Evolutionary conservation across 179 eudicot species (phyloP), one percentile per base, ranked within the genome.

Genomic region (Vitellaria paradoxa): DNA sequence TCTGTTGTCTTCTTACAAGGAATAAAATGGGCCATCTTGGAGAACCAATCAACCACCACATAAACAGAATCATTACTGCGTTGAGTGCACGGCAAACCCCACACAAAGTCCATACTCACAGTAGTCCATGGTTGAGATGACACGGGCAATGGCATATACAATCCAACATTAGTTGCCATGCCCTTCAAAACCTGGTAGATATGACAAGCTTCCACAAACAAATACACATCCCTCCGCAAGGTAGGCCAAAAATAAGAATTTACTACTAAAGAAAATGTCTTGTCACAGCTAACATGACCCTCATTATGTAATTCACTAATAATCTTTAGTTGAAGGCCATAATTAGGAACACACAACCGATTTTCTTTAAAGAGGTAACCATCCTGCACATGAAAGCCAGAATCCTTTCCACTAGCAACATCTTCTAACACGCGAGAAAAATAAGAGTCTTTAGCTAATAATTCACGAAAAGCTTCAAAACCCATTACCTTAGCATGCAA

Each of bases 11-110:
- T 55, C 45, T 30, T 20, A 57, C 64, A 72, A 55, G 76, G 76
- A 52, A 72, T 55, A 53, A 72, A 72, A 53, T 55, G 63, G 5
- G 23, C 21, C 64, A 72, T 57, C n/a, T 72, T 72, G 8, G 64
- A 72, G 24, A 72, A 72, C 3, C 65, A 3, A 18, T 72, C 64
- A 21, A 57, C 64, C 20, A 72, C 63, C 10, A 72, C 64, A 57
- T 53, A 10, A 6, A 55, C 55, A 13, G 64, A 53, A 72, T 72
- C 64, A 20, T 57, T 37, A 56, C 63, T 45, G 7, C 46, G 3
- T 8, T 56, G 63, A 23, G 76, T 72, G 5, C n/a, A 0, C 4
- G 65, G 64, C 9, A 72, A 30, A 13, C 64, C 49, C 47, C 55
- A 37, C 6, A 72, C 15, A 72, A 72, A 72, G 9, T 72, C 75